These are phyloP conservation scores for Lasiodiplodia sp. DNA, from an alignment of 2,329 filamentous ascomycete species.

Conservation along the genomic window DNA sequence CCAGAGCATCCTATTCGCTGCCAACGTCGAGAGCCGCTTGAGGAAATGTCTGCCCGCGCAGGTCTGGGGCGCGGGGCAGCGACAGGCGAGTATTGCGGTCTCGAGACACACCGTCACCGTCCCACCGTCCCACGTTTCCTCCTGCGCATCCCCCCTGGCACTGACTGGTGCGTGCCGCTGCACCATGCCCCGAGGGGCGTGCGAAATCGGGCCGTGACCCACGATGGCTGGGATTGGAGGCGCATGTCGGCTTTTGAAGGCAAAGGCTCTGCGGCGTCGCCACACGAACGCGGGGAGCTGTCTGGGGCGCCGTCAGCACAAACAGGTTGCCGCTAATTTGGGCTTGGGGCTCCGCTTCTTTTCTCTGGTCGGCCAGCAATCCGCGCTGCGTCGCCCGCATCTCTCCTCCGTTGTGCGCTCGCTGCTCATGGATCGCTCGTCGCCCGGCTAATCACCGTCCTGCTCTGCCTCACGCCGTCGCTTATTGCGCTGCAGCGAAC, in stretches of 20 bases:
- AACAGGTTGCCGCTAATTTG: slow-evolving; percentile 28
- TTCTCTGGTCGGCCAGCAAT: slow-evolving; percentile 20
- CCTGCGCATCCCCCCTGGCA: slow-evolving; percentile 10
- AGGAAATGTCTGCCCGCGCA: background rate
- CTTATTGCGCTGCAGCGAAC: background rate
- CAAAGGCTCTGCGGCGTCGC: slow-evolving; percentile 25
- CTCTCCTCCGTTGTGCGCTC: background rate
- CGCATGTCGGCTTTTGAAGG: slow-evolving; percentile 21
- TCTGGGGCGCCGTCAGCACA: slow-evolving; percentile 24
- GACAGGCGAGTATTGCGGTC: background rate
- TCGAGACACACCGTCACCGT: background rate
- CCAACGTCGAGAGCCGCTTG: background rate
- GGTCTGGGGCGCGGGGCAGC: slow-evolving; percentile 19
- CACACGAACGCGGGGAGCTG: slow-evolving; percentile 26
- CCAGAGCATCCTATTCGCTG: slow-evolving; percentile 15
- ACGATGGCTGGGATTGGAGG: slow-evolving; percentile 12
- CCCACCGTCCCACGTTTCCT: background rate
- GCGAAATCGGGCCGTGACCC: slow-evolving; percentile 23
- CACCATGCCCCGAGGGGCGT: background rate
- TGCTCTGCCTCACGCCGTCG: background rate
- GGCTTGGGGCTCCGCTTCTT: slow-evolving; percentile 27
- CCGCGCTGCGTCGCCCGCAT: slow-evolving; percentile 8
- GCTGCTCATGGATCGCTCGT: slow-evolving; percentile 22
- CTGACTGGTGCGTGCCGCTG: background rate
- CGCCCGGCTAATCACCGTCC: slow-evolving; percentile 21